phyloP scores from a whole-genome alignment of 495 filamentous ascomycete species.

The Neurospora sp. region DNA sequence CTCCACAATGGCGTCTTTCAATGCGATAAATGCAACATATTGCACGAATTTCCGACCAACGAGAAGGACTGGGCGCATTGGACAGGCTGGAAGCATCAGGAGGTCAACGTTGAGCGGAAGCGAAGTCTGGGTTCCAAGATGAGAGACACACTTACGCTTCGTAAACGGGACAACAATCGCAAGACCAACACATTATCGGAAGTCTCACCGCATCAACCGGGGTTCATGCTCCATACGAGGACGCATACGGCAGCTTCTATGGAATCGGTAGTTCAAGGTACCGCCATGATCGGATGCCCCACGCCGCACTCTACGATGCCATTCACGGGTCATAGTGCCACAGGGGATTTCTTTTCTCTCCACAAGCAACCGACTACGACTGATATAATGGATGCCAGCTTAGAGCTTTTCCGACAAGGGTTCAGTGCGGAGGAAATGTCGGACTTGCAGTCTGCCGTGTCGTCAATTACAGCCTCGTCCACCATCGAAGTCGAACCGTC shows the following conservation, averaged over 20 bases:
- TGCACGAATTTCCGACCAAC: slow-evolving; percentile 24
- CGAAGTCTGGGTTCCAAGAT: slow-evolving; percentile 25
- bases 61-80: slow-evolving; percentile 28
- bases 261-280: slow-evolving; percentile 6
- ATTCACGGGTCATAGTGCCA: slow-evolving; percentile 4
- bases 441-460: slow-evolving; percentile 13
- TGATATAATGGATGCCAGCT: slow-evolving; percentile 8
- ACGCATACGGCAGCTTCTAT: slow-evolving; percentile 10
- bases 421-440: slow-evolving; percentile 9
- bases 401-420: slow-evolving; percentile 15
- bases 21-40: slow-evolving; percentile 24
- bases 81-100: slow-evolving; percentile 18
- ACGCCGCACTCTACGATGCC: slow-evolving; percentile 1
- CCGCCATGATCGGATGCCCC: slow-evolving; percentile 4
- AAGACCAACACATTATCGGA: slow-evolving; percentile 8
- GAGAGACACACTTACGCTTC: slow-evolving; percentile 15
- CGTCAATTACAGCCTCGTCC: slow-evolving; percentile 15
- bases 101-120: slow-evolving; percentile 13
- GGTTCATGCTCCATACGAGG: slow-evolving; percentile 5
- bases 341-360: slow-evolving; percentile 1
- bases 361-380: slow-evolving; percentile 8
- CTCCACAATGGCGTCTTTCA: slow-evolving; percentile 20
- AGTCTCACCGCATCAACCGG: not conserved
- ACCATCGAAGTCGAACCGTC: slow-evolving; percentile 11
- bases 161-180: slow-evolving; percentile 14